These are phyloP conservation scores for Toxoplasma gondii DNA, from an alignment of 169 alveolate species.

Conservation along the genomic window DNA sequence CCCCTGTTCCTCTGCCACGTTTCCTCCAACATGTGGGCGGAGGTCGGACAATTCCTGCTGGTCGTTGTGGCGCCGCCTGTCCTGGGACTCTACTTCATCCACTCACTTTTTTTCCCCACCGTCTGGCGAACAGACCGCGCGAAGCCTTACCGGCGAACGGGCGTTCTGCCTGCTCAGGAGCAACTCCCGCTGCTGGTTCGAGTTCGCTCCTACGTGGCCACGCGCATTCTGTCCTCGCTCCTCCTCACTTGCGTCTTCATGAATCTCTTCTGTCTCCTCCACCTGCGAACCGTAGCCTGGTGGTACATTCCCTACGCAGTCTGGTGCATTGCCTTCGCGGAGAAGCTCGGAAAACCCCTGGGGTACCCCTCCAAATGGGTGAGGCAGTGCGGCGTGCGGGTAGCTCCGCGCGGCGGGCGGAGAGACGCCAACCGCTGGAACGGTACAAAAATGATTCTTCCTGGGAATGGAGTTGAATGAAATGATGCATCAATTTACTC, in stretches of 20 bases:
- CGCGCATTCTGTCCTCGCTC: slow-evolving; percentile 4
- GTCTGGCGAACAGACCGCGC: slow-evolving; percentile 27
- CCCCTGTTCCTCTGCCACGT: neutral
- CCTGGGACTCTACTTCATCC: neutral
- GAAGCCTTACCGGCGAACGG: neutral
- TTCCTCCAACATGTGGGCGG: slow-evolving; percentile 23
- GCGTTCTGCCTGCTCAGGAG: neutral
- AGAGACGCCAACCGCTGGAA: too few species aligned
- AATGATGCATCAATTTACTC: too few species aligned
- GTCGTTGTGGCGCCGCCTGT: neutral
- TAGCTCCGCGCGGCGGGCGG: too few species aligned
- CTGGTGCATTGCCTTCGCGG: slow-evolving; percentile 35
- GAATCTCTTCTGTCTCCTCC: slow-evolving; percentile 27
- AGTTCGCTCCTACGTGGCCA: neutral
- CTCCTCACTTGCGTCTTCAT: slow-evolving; percentile 15
- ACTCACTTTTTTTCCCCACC: neutral
- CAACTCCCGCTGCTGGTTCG: slow-evolving; percentile 24
- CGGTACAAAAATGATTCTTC: too few species aligned
- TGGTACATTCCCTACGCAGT: slow-evolving; percentile 31
- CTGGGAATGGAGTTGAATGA: too few species aligned
- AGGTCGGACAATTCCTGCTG: slow-evolving; percentile 14
- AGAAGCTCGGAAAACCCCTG: neutral
- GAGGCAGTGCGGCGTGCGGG: neutral
- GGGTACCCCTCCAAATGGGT: slow-evolving; percentile 12
- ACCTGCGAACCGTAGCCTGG: neutral